phyloP scores from a whole-genome alignment of 148 eudicot species.

The Polygonum aviculare region DNA sequence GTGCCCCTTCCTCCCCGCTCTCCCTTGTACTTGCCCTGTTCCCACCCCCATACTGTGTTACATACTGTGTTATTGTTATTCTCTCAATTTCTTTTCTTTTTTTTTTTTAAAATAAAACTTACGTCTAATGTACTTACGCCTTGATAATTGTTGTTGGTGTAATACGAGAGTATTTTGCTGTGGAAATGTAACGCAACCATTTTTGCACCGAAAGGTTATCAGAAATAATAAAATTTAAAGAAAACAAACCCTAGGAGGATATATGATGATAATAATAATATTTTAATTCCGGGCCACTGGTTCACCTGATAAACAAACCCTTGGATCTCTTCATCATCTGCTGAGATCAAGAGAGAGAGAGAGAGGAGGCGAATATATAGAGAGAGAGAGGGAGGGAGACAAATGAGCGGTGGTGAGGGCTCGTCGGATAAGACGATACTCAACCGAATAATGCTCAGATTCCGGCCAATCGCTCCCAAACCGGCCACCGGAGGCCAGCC shows the following conservation, averaged over 20 bases:
- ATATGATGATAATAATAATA: too few species aligned
- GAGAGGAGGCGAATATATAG: background rate
- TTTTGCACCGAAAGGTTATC: background rate
- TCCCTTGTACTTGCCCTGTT: background rate
- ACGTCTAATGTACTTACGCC: too few species aligned
- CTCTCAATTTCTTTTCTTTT: background rate
- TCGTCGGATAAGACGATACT: conserved; percentile 21
- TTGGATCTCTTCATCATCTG: background rate
- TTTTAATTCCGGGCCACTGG: background rate
- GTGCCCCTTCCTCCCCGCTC: background rate
- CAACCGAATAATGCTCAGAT: conserved; percentile 36
- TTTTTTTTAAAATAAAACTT: too few species aligned
- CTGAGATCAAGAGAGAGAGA: background rate
- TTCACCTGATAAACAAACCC: background rate
- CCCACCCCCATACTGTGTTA: background rate
- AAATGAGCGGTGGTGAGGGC: conserved; percentile 1
- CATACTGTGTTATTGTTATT: background rate
- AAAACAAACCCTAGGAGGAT: too few species aligned
- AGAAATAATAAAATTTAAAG: background rate
- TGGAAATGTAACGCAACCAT: too few species aligned
- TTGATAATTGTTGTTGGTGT: too few species aligned
- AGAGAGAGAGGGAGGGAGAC: conserved; percentile 9
- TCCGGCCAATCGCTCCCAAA: conserved; percentile 64
- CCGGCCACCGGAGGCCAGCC: conserved; percentile 18
- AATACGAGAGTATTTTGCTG: too few species aligned